Percentiles rank a stretch among this genome's conserved stretches.
Conservation (phyloP, 23 red algal genomes). For the Gracilaria domingensis region DNA sequence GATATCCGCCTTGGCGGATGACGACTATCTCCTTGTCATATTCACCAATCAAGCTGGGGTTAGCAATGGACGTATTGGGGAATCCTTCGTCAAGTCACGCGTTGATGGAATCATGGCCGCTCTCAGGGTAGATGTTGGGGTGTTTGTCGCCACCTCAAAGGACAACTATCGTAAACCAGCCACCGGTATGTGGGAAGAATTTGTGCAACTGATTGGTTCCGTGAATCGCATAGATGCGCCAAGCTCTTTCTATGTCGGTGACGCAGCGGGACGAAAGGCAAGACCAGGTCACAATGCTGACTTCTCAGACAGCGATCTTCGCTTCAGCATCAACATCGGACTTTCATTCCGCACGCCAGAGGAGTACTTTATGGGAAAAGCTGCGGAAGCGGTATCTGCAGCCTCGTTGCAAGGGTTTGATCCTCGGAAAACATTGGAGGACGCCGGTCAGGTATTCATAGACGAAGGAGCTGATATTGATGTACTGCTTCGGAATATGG, state of each 20-base stretch:
- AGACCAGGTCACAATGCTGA: constrained; percentile 28
- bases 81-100: constrained; percentile 42
- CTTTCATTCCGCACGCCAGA: constrained; percentile 76
- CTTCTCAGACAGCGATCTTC: constrained; percentile 78
- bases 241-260: constrained; percentile 74
- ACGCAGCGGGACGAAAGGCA: constrained; percentile 68
- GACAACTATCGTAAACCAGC: constrained; percentile 78
- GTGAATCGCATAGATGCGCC: constrained; percentile 25
- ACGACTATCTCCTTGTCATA: constrained; percentile 66
- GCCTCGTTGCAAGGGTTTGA: constrained; percentile 61
- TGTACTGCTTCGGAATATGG: constrained; percentile 9
- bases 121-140: constrained; percentile 46
- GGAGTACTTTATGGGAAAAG: constrained; percentile 52
- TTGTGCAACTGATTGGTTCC: constrained; percentile 27
- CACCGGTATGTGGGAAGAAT: constrained; percentile 73
- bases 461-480: constrained; percentile 35
- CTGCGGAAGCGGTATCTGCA: constrained; percentile 41
- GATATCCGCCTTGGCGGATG: constrained; percentile 24
- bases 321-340: constrained; percentile 72
- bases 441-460: neutral
- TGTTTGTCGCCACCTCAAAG: constrained; percentile 63
- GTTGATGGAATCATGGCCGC: constrained; percentile 46
- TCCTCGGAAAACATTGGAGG: constrained; percentile 27
- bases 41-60: constrained; percentile 85
- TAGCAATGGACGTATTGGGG: constrained; percentile 31